These are phyloP conservation scores for Jatropha curcas DNA, from an alignment of 345 rosid species.

Conservation along the genomic window DNA sequence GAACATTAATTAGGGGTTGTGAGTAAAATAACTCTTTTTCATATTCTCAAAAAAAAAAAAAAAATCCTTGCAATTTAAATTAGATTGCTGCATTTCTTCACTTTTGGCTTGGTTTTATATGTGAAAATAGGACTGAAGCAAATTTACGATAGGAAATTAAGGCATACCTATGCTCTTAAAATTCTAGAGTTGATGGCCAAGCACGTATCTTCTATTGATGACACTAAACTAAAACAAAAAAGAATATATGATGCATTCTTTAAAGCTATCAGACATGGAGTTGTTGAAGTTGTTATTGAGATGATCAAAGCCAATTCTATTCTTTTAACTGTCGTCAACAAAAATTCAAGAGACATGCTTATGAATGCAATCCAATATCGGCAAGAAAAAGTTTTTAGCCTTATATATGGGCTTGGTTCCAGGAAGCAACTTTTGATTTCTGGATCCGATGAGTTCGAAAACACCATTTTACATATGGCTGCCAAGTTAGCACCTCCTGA, in stretches of 20 bases:
- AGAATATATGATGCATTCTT: too few relatives aligned
- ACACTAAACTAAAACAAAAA: too few relatives aligned
- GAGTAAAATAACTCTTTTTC: too few relatives aligned
- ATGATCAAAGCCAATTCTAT: neutral
- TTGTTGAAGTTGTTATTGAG: neutral
- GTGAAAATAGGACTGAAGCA: neutral
- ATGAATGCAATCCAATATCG: constrained; percentile 8
- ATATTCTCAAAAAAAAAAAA: too few relatives aligned
- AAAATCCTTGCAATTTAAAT: too few relatives aligned
- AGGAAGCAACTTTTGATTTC: neutral
- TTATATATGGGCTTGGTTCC: constrained; percentile 1
- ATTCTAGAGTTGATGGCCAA: too few relatives aligned
- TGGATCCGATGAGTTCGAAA: neutral
- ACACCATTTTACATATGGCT: constrained; percentile 26
- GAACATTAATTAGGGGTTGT: too few relatives aligned
- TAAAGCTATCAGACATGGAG: too few relatives aligned
- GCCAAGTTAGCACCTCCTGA: constrained; percentile 20
- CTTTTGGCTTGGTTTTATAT: neutral
- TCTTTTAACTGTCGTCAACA: neutral
- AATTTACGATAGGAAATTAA: too few relatives aligned
- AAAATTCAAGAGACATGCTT: neutral
- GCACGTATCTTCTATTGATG: too few relatives aligned
- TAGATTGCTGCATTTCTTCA: too few relatives aligned
- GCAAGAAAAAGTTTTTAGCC: constrained; percentile 19
- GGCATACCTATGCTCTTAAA: too few relatives aligned